These are phyloP conservation scores for Fusarium begoniae DNA, from an alignment of 2,329 filamentous ascomycete species.

Conservation along the genomic window DNA sequence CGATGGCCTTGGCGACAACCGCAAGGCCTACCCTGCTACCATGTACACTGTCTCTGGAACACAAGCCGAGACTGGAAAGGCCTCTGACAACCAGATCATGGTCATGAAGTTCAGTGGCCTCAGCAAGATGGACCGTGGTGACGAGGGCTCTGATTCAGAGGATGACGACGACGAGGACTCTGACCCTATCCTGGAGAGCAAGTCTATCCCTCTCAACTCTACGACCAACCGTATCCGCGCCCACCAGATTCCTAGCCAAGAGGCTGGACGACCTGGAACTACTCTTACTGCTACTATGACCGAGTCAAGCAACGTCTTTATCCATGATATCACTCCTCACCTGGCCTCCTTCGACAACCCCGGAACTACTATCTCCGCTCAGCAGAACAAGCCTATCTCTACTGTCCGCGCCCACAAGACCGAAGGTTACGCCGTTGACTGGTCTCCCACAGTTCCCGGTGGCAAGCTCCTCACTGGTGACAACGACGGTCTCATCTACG, in stretches of 20 bases:
- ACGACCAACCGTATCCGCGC: constrained; percentile 94
- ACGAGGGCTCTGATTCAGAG: constrained; percentile 74
- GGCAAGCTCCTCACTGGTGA: constrained; percentile 94
- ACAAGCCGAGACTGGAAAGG: constrained; percentile 79
- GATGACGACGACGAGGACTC: constrained; percentile 78
- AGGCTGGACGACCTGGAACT: constrained; percentile 75
- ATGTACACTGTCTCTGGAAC: constrained; percentile 96
- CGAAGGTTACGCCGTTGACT: constrained; percentile 97
- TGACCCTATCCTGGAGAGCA: constrained; percentile 94
- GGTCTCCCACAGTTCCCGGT: constrained; percentile 80
- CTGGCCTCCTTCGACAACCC: constrained; percentile 90
- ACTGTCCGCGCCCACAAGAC: constrained; percentile 91
- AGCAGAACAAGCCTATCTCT: constrained; percentile 87
- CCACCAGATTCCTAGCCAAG: constrained; percentile 79
- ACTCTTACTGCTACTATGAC: constrained; percentile 93
- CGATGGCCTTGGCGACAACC: constrained; percentile 86
- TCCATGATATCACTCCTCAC: constrained; percentile 94
- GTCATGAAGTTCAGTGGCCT: constrained; percentile 96
- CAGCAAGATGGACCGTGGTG: constrained; percentile 81
- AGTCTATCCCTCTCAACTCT: constrained; percentile 83
- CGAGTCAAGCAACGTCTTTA: constrained; percentile 86
- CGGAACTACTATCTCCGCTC: constrained; percentile 79
- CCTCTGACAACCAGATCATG: constrained; percentile 92
- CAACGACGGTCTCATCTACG: constrained; percentile 87
- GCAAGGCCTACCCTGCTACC: constrained; percentile 93